Conservation (phyloP, 2,329 filamentous ascomycete species). For the Fusarium equiseti region DNA sequence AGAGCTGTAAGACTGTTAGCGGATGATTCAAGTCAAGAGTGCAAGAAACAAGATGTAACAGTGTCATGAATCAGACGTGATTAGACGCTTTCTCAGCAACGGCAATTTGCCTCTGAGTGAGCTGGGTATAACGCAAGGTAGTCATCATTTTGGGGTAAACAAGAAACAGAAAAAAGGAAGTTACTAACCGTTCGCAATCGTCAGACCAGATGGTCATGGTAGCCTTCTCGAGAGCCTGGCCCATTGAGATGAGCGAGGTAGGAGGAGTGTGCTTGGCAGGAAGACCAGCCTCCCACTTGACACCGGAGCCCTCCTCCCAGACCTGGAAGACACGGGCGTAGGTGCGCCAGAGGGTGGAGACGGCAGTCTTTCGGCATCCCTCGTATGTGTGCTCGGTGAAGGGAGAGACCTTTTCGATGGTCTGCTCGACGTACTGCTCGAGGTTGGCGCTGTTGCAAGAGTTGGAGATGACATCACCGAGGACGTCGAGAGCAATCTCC, state of each 20-base stretch:
- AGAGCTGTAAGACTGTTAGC: conserved; percentile 70
- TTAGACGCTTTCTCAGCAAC: conserved; percentile 85
- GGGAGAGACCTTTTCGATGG: conserved; percentile 82
- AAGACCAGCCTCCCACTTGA: conserved; percentile 91
- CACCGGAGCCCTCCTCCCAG: conserved; percentile 77
- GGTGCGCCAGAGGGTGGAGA: conserved; percentile 91
- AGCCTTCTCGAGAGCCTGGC: conserved; percentile 84
- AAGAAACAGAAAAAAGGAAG: conserved; percentile 32
- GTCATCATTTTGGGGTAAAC: conserved; percentile 77
- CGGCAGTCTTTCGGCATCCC: conserved; percentile 90
- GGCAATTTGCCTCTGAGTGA: conserved; percentile 96
- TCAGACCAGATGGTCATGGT: conserved; percentile 89
- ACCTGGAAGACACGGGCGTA: conserved; percentile 92
- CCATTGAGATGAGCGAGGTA: conserved; percentile 84
- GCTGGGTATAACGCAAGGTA: conserved; percentile 95
- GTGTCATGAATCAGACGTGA: conserved; percentile 53
- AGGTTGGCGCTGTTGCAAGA: conserved; percentile 79
- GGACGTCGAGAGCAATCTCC: conserved; percentile 94
- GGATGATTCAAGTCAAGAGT: conserved; percentile 34
- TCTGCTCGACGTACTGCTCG: conserved; percentile 88
- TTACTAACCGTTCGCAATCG: conserved; percentile 90
- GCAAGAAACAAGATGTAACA: conserved; percentile 44
- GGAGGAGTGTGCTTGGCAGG: conserved; percentile 85
- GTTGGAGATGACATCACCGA: conserved; percentile 91
- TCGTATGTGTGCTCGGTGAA: conserved; percentile 92